Evolutionary conservation across 805 yeast genomes (phyloP).

Genomic region (Metschnikowia continentalis): DNA sequence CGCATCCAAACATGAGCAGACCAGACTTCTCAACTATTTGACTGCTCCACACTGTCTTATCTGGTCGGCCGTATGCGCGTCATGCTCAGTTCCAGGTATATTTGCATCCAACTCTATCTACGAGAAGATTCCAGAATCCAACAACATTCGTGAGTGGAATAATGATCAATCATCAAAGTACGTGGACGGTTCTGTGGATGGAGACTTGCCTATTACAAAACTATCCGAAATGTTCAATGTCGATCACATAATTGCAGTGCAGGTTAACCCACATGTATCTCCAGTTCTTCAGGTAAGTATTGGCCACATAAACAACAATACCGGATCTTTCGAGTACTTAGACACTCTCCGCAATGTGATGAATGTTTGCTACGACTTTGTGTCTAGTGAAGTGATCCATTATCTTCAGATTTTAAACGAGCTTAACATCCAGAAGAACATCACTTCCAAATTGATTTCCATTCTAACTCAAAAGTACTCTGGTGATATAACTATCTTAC

Average conservation of each 20-base stretch:
- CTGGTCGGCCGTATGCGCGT: constrained; percentile 90
- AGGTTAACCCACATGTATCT: constrained; percentile 93
- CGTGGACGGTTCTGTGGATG: constrained; percentile 95
- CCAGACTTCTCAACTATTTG: constrained; percentile 71
- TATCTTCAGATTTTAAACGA: constrained; percentile 69
- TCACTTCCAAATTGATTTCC: constrained; percentile 69
- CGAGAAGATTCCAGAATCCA: constrained; percentile 76
- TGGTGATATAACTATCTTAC: constrained; percentile 91
- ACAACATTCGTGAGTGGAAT: constrained; percentile 75
- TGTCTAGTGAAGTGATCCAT: constrained; percentile 72
- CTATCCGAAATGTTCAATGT: constrained; percentile 96
- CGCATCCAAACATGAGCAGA: constrained; percentile 86
- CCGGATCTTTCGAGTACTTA: constrained; percentile 50
- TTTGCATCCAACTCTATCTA: constrained; percentile 82
- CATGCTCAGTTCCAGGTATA: constrained; percentile 90
- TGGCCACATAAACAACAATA: constrained; percentile 58
- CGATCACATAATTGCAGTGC: constrained; percentile 95
- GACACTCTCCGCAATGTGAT: constrained; percentile 50
- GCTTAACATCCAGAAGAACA: constrained; percentile 68
- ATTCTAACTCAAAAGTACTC: constrained; percentile 82
- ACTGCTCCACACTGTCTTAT: constrained; percentile 79
- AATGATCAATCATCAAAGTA: constrained; percentile 68
- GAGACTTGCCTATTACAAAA: constrained; percentile 86
- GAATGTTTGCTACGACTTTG: constrained; percentile 52
- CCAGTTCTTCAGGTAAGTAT: constrained; percentile 74